Evolutionary conservation across 208 protist species (phyloP), one percentile per base, ranked within the genome.

Genomic region (Wallacemonas sp.): DNA sequence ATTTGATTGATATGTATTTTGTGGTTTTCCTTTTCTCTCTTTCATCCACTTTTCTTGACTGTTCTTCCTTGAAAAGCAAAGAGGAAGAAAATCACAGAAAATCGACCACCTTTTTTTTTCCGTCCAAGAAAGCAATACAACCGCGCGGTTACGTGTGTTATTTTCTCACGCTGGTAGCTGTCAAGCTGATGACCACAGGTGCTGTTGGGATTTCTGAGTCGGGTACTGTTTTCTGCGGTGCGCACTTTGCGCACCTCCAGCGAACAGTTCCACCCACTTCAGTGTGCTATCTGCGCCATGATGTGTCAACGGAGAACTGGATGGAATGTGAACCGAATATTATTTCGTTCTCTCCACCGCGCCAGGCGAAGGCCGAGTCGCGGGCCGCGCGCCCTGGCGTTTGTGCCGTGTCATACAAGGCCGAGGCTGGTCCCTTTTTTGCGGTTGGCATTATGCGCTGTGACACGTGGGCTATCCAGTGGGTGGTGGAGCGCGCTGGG

Each of bases 381-480:
- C 52, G 32, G 29, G 16, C 30, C 21, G 21, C 52, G 6, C 52
- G 32, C 12, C 32, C 52, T 24, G n/a, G 52, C 32, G 19, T 58
- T n/a, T 58, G 52, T 21, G 52, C 52, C 27, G 52, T 58, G 26
- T n/a, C 52, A 30, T 56, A 85, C 62, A 55, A 68, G 0, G 70
- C 68, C 11, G 85, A 62, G 6, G 24, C 63, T 12, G 23, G 54
- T 21, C 48, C 60, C 21, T 82, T 85, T 55, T 85, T 94, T 70
- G 68, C 81, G 0, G 67, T 77, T 16, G 74, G 68, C 21, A 49
- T 94, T 17, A 65, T 92, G 19, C 85, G 88, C n/a, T 90, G 85
- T 46, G 88, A 94, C 61, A 94, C 88, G 6, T 92, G 88, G 85
- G 71, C 81, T 14, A 72, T 90, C 41, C 78, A 91, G 47, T 94